These are phyloP conservation scores for Starmera quercuum DNA, from an alignment of 805 yeast genomes.

Conservation along the genomic window DNA sequence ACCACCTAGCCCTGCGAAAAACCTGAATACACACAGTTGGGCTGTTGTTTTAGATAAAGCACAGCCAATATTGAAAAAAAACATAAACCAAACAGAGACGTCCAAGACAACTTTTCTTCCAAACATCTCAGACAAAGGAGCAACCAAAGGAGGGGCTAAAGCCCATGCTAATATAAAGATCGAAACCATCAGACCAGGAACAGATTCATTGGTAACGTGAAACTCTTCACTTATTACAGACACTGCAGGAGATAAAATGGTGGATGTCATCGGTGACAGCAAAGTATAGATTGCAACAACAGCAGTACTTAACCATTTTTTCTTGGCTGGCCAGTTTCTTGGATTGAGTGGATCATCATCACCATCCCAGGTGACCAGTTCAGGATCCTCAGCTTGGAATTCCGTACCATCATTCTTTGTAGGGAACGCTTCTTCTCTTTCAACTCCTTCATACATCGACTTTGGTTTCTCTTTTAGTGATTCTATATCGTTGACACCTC, in stretches of 20 bases:
- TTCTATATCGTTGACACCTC: background rate
- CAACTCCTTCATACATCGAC: slow-evolving; percentile 8
- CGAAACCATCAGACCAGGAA: slow-evolving; percentile 43
- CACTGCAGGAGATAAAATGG: slow-evolving; percentile 57
- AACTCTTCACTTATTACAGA: slow-evolving; percentile 37
- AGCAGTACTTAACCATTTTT: slow-evolving; percentile 35
- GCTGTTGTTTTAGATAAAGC: slow-evolving; percentile 46
- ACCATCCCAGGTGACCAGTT: slow-evolving; percentile 62
- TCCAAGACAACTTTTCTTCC: slow-evolving; percentile 50
- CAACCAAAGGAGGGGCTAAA: slow-evolving; percentile 49
- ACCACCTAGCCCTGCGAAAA: slow-evolving; percentile 61
- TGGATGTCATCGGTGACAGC: slow-evolving; percentile 54
- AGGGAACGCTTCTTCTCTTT: slow-evolving; percentile 21
- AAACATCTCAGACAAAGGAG: slow-evolving; percentile 53
- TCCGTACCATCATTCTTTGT: slow-evolving; percentile 41
- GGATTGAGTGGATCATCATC: slow-evolving; percentile 55
- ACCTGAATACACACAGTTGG: slow-evolving; percentile 50
- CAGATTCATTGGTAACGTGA: slow-evolving; percentile 29
- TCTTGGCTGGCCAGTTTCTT: slow-evolving; percentile 45
- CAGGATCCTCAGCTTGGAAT: slow-evolving; percentile 50
- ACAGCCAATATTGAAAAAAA: slow-evolving; percentile 49
- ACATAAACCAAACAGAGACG: slow-evolving; percentile 39
- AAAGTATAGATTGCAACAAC: slow-evolving; percentile 49
- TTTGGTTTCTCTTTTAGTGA: slow-evolving; percentile 5
- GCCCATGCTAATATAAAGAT: slow-evolving; percentile 63